phyloP scores from a whole-genome alignment of 1,284 basidiomycete genomes.

The Cronartium quercuum region DNA sequence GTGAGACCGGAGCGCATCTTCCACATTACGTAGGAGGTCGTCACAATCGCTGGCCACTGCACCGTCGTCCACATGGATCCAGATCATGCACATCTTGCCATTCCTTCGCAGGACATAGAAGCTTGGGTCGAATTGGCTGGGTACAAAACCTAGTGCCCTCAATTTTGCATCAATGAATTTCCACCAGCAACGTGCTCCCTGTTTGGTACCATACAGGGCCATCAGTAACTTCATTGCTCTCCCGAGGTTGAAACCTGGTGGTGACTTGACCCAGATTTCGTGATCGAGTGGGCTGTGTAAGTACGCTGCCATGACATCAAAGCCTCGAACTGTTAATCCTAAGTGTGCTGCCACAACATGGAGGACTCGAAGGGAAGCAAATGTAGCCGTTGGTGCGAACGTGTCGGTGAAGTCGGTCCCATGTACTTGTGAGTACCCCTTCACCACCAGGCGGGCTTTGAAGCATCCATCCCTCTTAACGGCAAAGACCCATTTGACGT shows the following conservation, averaged over 20 bases:
- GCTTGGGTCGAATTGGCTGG: neutral
- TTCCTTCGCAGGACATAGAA: neutral
- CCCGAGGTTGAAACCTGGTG: neutral
- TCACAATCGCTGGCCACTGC: neutral
- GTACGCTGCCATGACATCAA: conserved; percentile 2
- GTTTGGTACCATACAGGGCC: neutral
- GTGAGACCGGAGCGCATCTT: neutral
- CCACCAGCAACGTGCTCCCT: conserved; percentile 6
- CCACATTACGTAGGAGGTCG: neutral
- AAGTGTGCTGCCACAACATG: neutral
- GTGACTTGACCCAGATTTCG: neutral
- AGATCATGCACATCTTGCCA: neutral
- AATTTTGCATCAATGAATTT: neutral
- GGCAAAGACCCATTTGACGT: neutral
- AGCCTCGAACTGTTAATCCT: neutral
- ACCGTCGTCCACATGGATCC: conserved; percentile 5
- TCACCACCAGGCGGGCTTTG: neutral
- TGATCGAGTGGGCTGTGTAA: neutral
- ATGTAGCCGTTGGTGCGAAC: too few species aligned
- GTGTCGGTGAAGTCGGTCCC: too few species aligned
- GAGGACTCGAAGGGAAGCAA: neutral
- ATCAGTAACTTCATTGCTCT: neutral
- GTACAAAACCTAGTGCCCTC: neutral
- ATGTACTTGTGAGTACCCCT: too few species aligned
- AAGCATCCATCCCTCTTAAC: neutral